Evolutionary conservation across 257 asterid genomes (phyloP), one percentile per base, ranked within the genome.

Genomic region (Ilex aquifolium): DNA sequence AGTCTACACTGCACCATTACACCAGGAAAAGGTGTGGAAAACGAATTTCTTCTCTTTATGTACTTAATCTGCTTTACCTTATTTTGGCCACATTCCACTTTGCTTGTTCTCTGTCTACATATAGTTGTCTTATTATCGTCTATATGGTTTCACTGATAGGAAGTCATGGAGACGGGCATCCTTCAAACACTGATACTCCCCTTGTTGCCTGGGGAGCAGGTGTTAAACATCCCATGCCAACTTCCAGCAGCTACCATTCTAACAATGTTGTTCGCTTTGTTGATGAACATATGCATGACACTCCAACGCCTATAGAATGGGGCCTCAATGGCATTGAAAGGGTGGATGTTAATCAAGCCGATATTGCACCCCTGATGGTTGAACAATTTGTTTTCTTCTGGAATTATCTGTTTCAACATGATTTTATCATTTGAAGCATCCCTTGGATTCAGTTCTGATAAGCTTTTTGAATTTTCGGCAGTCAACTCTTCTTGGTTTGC

Each of bases 161-260:
- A 68, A 92, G 97, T 69, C 99, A 92, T 66, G 97, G 99, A 72
- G 99, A 92, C 79, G 99, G 99, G 65, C 97, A 92, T 78, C 97
- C 97, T 16, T 67, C 99, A 59, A 85, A 87, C 76, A 92, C 97
- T 9, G 97, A 87, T 67, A 92, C 99, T 62, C 97, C 99, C 44
- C 95, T 92, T n/a, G 97, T 92, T 73, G 97, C 80, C 66, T 92
- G 97, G 97, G 99, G 99, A 56, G 95, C 97, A 29, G 99, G 99
- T 32, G 77, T 87, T 30, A 70, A 72, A 50, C 57, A 82, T 65
- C 97, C 99, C 50, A 59, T 74, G 60, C 84, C 79, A 46, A 65
- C 68, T 59, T 69, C 81, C 59, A 75, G 55, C 67, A 60, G 67
- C 59, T 79, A 82, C 70, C 87, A 78, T 62, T 74, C 70, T 63